Conservation (phyloP, 768 basidiomycete genomes). For the Suillus subaureus region DNA sequence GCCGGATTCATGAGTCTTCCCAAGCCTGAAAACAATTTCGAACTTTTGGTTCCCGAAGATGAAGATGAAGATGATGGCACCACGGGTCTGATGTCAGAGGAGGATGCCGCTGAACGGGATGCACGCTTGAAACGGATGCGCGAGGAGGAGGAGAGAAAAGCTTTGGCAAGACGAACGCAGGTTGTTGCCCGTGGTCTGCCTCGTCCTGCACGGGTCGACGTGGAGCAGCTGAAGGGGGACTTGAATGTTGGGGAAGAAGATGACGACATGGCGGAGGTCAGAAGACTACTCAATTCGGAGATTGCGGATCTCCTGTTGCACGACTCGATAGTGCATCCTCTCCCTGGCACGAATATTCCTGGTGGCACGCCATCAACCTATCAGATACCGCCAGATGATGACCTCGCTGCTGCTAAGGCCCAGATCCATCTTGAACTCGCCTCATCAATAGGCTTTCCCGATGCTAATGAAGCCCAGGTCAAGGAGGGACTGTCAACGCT, state of each 20-base stretch:
- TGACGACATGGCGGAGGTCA: constrained; percentile 50
- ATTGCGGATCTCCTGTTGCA: constrained; percentile 80
- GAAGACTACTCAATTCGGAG: constrained; percentile 73
- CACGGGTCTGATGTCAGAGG: constrained; percentile 43
- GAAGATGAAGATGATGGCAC: constrained; percentile 54
- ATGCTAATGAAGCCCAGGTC: constrained; percentile 77
- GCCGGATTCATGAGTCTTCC: constrained; percentile 85
- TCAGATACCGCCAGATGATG: constrained; percentile 75
- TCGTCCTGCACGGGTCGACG: constrained; percentile 82
- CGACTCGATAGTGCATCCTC: constrained; percentile 83
- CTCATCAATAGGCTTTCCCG: constrained; percentile 77
- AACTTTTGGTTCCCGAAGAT: constrained; percentile 89
- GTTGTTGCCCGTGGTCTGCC: constrained; percentile 84
- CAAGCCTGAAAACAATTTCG: constrained; percentile 96
- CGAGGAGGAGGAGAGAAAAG: constrained; percentile 79
- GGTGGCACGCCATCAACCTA: constrained; percentile 74
- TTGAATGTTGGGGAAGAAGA: constrained; percentile 54
- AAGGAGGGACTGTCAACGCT: constrained; percentile 73
- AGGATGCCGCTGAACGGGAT: constrained; percentile 94
- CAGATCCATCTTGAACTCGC: constrained; percentile 84
- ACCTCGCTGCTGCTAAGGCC: constrained; percentile 66
- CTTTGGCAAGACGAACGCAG: constrained; percentile 80
- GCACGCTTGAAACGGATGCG: constrained; percentile 61
- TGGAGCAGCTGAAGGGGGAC: constrained; percentile 59
- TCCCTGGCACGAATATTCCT: constrained; percentile 83